Percentiles rank a stretch among this genome's conserved stretches.
phyloP scores from a whole-genome alignment of 768 basidiomycete species.

The Boletus rufocinnamomeus region DNA sequence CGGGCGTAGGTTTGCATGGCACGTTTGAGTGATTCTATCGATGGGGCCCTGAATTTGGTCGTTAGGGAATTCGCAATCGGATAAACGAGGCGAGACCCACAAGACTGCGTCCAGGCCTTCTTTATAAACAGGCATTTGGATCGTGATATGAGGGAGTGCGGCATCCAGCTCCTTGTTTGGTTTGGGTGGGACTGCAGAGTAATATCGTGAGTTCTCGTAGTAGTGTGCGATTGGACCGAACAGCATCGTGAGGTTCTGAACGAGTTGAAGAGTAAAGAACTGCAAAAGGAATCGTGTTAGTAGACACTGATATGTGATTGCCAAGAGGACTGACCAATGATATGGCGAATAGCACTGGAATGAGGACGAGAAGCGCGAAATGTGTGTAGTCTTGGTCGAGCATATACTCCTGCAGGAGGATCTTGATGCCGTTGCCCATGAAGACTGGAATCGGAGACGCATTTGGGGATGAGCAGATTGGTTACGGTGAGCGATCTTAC shows the following conservation, averaged over 20 bases:
- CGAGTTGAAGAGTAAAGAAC: conserved; percentile 46
- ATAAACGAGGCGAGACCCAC: conserved; percentile 33
- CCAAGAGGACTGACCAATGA: conserved; percentile 40
- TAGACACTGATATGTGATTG: background rate
- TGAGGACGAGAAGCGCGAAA: conserved; percentile 42
- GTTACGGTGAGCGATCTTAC: conserved; percentile 7
- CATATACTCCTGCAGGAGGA: conserved; percentile 54
- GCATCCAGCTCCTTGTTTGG: conserved; percentile 47
- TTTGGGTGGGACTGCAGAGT: conserved; percentile 46
- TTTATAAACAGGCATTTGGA: conserved; percentile 63
- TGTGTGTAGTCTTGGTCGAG: conserved; percentile 48
- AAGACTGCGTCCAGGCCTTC: conserved; percentile 53
- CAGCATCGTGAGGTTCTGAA: conserved; percentile 39
- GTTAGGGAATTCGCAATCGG: conserved; percentile 1
- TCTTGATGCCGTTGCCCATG: conserved; percentile 63
- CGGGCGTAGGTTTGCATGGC: conserved; percentile 66
- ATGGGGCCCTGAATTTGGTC: conserved; percentile 38
- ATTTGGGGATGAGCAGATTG: background rate
- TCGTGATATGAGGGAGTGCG: conserved; percentile 49
- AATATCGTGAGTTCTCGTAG: conserved; percentile 54
- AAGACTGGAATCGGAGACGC: conserved; percentile 46
- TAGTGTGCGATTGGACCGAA: conserved; percentile 56
- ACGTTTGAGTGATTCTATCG: conserved; percentile 55
- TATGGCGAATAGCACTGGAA: conserved; percentile 47
- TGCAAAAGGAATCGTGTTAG: conserved; percentile 18